Conservation (phyloP, 352 stramenopile species). For the Halophytophthora batemanensis region DNA sequence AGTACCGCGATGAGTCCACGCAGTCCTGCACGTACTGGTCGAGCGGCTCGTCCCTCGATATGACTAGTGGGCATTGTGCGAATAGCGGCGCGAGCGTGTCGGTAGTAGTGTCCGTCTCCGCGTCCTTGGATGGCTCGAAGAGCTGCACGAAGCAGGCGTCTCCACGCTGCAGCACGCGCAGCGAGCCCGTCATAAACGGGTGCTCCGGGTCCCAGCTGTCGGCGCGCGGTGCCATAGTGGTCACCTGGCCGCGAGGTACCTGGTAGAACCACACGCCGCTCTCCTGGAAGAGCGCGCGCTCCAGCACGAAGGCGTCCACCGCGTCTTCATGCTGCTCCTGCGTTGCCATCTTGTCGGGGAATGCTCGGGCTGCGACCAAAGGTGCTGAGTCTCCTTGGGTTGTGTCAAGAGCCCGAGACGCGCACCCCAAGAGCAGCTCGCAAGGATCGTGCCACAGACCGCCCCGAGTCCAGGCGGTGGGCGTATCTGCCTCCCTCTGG, state of each 20-base stretch:
- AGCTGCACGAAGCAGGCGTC: slow-evolving; percentile 74
- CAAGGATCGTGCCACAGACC: no score
- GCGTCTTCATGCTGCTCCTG: slow-evolving; percentile 4
- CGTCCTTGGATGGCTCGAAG: slow-evolving; percentile 51
- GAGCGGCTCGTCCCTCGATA: slow-evolving; percentile 55
- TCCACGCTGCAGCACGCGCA: slow-evolving; percentile 68
- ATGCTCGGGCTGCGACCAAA: no score
- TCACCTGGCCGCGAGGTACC: slow-evolving; percentile 62
- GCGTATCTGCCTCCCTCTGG: no score
- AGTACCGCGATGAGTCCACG: slow-evolving; percentile 86
- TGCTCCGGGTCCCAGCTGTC: slow-evolving; percentile 82
- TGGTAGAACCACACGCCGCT: slow-evolving; percentile 86
- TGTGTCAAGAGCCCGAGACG: no score
- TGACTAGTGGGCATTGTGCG: slow-evolving; percentile 73
- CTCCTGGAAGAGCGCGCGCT: slow-evolving; percentile 77
- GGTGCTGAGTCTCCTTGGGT: no score
- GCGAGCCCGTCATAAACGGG: slow-evolving; percentile 70
- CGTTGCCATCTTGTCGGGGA: no score
- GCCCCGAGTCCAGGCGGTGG: no score
- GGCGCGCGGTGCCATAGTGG: slow-evolving; percentile 66
- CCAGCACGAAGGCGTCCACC: slow-evolving; percentile 42
- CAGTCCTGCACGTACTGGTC: slow-evolving; percentile 84
- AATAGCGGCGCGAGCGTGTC: slow-evolving; percentile 46
- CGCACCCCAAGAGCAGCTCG: no score
- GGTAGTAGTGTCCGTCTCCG: background rate